Conservation (phyloP, 306 rosid species). For the Cyclanthera cordifolia region DNA sequence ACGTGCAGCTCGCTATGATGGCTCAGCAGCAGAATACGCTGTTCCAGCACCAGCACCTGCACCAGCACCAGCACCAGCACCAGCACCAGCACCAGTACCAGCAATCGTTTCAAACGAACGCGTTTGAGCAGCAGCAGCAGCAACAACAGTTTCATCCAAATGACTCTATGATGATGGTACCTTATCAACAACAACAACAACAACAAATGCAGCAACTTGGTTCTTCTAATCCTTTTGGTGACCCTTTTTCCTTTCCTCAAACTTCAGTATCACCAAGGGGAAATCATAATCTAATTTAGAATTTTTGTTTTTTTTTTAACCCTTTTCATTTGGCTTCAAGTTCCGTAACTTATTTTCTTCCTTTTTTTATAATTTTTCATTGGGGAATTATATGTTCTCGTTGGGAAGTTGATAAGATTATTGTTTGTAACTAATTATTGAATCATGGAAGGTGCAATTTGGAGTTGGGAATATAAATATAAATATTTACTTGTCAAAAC, state of each 20-base stretch:
- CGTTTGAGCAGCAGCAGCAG: neutral
- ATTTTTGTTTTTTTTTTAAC: neutral
- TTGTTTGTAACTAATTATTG: slow-evolving; percentile 12
- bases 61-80: neutral
- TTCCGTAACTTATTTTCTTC: neutral
- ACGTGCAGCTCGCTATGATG: slow-evolving; percentile 63
- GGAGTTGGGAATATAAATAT: slow-evolving; percentile 1
- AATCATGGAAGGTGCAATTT: slow-evolving; percentile 9
- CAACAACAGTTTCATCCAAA: neutral
- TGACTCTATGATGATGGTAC: no score
- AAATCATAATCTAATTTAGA: slow-evolving; percentile 52
- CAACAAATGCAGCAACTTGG: slow-evolving; percentile 33
- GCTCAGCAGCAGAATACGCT: slow-evolving; percentile 47
- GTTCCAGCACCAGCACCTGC: slow-evolving; percentile 44
- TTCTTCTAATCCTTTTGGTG: slow-evolving; percentile 63
- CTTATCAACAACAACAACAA: neutral
- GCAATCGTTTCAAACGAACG: neutral
- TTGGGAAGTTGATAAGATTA: slow-evolving; percentile 12
- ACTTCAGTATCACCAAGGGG: slow-evolving; percentile 42
- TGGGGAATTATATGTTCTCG: slow-evolving; percentile 20
- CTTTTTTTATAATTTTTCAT: slow-evolving; percentile 16
- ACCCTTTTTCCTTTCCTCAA: slow-evolving; percentile 48
- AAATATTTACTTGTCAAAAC: no score
- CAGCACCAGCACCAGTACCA: slow-evolving; percentile 45
- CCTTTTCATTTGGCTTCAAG: neutral